Evolutionary conservation across 768 basidiomycete species (phyloP).

Genomic region (Cytidiella melzeri): DNA sequence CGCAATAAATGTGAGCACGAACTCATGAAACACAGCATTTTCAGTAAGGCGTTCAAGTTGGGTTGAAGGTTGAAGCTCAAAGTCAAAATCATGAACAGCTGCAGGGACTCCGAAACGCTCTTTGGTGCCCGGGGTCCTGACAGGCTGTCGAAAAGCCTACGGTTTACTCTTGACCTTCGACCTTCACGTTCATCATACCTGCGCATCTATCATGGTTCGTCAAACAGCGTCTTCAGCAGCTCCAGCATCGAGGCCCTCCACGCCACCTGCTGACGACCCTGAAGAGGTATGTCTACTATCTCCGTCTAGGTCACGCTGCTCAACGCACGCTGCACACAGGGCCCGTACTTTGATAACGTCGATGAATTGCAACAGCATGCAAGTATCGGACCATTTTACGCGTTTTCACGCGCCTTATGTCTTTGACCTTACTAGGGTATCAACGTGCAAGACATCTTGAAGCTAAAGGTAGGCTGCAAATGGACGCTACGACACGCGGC

Average conservation of each 20-base stretch:
- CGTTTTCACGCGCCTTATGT: neutral
- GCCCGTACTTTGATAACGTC: conserved; percentile 67
- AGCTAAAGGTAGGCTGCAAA: conserved; percentile 62
- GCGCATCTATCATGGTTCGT: conserved; percentile 27
- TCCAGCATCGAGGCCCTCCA: conserved; percentile 43
- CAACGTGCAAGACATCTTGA: conserved; percentile 91
- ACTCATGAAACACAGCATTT: too few relatives aligned
- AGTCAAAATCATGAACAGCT: too few relatives aligned
- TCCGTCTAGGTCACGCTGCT: conserved; percentile 7
- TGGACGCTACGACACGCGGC: neutral
- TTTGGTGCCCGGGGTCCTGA: conserved; percentile 2
- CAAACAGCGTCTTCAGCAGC: conserved; percentile 42
- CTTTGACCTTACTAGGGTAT: conserved; percentile 57
- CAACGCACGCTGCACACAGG: conserved; percentile 31
- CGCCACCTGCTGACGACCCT: conserved; percentile 32
- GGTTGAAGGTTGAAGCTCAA: too few relatives aligned
- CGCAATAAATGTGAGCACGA: too few relatives aligned
- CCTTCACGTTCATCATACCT: neutral
- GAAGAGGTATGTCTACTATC: conserved; percentile 31
- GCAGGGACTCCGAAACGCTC: neutral
- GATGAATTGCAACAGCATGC: conserved; percentile 84
- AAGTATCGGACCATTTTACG: conserved; percentile 14
- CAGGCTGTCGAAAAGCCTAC: neutral
- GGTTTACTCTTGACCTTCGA: neutral
- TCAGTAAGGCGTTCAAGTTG: too few relatives aligned